These are phyloP conservation scores for Cyberlindnera samutprakarnensis DNA, from an alignment of 805 yeast species.

Conservation along the genomic window DNA sequence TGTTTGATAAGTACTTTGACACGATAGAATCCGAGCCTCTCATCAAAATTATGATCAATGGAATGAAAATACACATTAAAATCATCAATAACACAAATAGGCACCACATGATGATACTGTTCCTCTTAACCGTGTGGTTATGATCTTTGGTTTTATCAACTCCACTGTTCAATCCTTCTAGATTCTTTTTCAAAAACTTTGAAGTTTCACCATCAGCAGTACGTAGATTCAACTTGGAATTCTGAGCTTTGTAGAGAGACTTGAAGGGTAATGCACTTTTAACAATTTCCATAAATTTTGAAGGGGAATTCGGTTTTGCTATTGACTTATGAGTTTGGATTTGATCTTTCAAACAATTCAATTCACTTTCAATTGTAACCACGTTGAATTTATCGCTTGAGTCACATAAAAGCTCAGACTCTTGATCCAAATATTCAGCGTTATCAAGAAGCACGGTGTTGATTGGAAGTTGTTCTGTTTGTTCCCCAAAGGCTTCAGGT, in stretches of 20 bases:
- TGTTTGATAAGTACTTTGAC: slow-evolving; percentile 22
- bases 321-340: slow-evolving; percentile 1
- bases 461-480: too few species aligned
- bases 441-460: too few species aligned
- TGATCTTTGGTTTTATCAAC: neutral
- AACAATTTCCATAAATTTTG: neutral
- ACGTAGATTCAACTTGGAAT: slow-evolving; percentile 7
- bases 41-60: slow-evolving; percentile 20
- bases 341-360: slow-evolving; percentile 7
- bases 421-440: too few species aligned
- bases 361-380: slow-evolving; percentile 8
- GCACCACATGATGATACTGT: slow-evolving; percentile 15
- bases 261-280: slow-evolving; percentile 5
- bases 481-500: too few species aligned
- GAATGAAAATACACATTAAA: slow-evolving; percentile 12
- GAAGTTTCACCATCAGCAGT: neutral
- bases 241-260: slow-evolving; percentile 13
- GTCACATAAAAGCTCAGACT: slow-evolving; percentile 1
- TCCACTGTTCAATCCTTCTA: slow-evolving; percentile 2
- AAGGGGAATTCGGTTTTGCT: neutral
- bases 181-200: neutral
- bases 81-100: slow-evolving; percentile 13
- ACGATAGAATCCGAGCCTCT: slow-evolving; percentile 27
- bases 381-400: slow-evolving; percentile 2
- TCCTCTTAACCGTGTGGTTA: slow-evolving; percentile 1